Evolutionary conservation across 2,329 filamentous ascomycete species (phyloP), one percentile per base, ranked within the genome.

Genomic region (Colletotrichum tanaceti): DNA sequence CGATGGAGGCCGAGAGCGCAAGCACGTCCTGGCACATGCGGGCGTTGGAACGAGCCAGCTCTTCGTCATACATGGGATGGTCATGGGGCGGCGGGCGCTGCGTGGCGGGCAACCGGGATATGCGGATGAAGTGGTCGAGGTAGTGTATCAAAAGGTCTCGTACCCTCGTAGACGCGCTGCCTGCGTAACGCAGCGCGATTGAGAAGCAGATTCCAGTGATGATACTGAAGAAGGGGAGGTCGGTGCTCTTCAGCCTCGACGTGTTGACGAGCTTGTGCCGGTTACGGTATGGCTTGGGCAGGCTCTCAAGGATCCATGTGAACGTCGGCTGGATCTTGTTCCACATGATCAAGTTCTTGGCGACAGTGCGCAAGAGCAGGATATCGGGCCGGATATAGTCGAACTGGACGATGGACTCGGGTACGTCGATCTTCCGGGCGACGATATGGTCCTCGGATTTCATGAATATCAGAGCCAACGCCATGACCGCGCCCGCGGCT

Each of bases 341-440:
- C 96, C 96, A 99, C 81, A 98, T 89, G 72, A 99, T 97, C 46
- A 99, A 78, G 76, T 98, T 93, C 76, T 91, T 93, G 13, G 96
- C 92, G 39, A 98, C 85, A 0, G 95, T 98, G 20, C 96, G 90
- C 13, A 99, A 85, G 7, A 99, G 87, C 71, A 99, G 91, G 49
- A 98, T 90, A 76, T 99, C 96, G 0, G 96, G 96, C 2, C 96
- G 90, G 20, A 98, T 91, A 76, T 98, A 98, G 77, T 98, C 96
- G 77, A 97, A 98, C 73, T 98, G 94, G 41, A 96, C 86, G 32
- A 92, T 82, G 0, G 96, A 97, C 72, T 97, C 92, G 0, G 97
- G 97, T 0, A 98, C 90, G 77, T 98, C 93, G 60, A 99, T 91
- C 82, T 98, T 98, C 64, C 91, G 89, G 4, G 96, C 96, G 22